phyloP scores from a whole-genome alignment of 495 filamentous ascomycete genomes.

The Penicillium antarcticum region DNA sequence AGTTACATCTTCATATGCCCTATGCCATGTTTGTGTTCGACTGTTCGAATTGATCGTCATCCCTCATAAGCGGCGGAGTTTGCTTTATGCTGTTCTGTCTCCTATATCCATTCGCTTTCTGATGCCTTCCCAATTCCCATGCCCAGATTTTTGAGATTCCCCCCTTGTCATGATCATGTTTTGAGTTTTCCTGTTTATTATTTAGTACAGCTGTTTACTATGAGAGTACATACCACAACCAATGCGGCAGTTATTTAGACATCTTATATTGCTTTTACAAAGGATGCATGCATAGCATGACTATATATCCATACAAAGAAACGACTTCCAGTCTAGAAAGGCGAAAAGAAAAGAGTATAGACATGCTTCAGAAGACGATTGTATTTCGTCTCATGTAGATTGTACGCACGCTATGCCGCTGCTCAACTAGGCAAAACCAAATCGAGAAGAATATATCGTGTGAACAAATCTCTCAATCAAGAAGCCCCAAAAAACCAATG shows the following conservation, averaged over 20 bases:
- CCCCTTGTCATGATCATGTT: constrained; percentile 11
- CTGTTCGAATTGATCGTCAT: neutral
- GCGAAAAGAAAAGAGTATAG: too few relatives aligned
- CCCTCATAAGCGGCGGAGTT: constrained; percentile 32
- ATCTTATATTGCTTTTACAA: neutral
- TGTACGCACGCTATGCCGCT: neutral
- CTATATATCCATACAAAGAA: too few relatives aligned
- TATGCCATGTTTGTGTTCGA: constrained; percentile 3
- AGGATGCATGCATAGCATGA: neutral
- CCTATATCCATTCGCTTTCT: constrained; percentile 24
- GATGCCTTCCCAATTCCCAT: constrained; percentile 14
- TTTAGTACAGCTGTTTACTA: constrained; percentile 19
- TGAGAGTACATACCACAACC: constrained; percentile 20
- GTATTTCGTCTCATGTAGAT: neutral
- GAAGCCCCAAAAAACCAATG: neutral
- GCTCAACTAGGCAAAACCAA: neutral
- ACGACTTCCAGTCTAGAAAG: too few relatives aligned
- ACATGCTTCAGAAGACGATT: neutral
- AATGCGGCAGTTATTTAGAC: constrained; percentile 9
- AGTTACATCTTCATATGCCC: constrained; percentile 8
- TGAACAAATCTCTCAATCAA: neutral
- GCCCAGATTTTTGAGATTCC: constrained; percentile 19
- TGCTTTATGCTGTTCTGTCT: constrained; percentile 24
- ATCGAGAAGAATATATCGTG: neutral
- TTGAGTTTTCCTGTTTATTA: neutral